Evolutionary conservation across 257 asterid species (phyloP).

Genomic region (Phtheirospermum japonicum): DNA sequence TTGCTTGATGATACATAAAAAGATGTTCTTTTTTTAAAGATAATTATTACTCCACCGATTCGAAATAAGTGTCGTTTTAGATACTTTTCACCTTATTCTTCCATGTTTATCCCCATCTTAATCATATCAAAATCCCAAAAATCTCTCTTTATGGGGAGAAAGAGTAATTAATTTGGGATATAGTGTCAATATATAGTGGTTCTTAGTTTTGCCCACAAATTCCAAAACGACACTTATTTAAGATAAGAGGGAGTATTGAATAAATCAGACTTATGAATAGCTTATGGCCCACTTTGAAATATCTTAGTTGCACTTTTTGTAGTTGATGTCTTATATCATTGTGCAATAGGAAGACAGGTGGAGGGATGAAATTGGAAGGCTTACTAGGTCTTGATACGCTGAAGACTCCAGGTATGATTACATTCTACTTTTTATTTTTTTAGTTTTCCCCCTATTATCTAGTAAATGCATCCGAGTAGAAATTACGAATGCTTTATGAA

Average conservation of each 20-base stretch:
- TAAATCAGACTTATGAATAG: not conserved
- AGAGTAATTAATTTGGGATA: too few species aligned
- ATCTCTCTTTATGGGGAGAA: too few species aligned
- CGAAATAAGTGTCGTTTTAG: not conserved
- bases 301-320: slow-evolving; percentile 8
- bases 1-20: slow-evolving; percentile 1
- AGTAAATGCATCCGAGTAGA: not conserved
- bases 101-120: too few species aligned
- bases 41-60: not conserved
- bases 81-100: too few species aligned
- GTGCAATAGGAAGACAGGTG: slow-evolving; percentile 79
- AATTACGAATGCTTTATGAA: slow-evolving; percentile 6
- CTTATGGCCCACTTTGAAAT: slow-evolving; percentile 17
- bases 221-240: too few species aligned
- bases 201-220: too few species aligned
- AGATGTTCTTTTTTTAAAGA: not conserved
- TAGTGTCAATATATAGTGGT: too few species aligned
- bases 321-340: slow-evolving; percentile 22
- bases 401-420: slow-evolving; percentile 70
- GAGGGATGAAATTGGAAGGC: slow-evolving; percentile 91
- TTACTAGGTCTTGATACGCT: slow-evolving; percentile 87
- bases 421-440: not conserved
- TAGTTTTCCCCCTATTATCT: slow-evolving; percentile 18
- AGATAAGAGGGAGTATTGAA: not conserved
- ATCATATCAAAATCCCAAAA: too few species aligned